These are phyloP conservation scores for Yueomyces sp. DNA, from an alignment of 805 yeast species.

Conservation along the genomic window DNA sequence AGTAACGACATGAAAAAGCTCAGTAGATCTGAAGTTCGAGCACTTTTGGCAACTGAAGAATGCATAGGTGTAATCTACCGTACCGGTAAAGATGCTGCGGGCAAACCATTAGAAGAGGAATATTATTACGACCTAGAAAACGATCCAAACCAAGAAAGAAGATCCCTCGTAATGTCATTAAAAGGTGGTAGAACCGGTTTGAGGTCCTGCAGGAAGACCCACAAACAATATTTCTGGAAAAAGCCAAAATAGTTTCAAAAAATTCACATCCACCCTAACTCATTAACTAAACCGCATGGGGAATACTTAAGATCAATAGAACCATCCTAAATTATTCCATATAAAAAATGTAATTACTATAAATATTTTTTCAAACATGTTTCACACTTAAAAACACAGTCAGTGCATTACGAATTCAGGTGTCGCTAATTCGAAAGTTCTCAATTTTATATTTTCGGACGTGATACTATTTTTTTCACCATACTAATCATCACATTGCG, in stretches of 20 bases:
- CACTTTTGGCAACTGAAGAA: conserved; percentile 28
- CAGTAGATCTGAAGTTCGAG: conserved; percentile 31
- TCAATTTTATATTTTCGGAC: no score
- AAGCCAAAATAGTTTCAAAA: conserved; percentile 24
- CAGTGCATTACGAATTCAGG: no score
- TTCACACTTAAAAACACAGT: no score
- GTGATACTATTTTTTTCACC: no score
- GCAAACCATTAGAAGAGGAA: conserved; percentile 86
- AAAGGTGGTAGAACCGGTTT: conserved; percentile 70
- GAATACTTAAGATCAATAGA: background rate
- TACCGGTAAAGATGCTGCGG: conserved; percentile 92
- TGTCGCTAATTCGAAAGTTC: no score
- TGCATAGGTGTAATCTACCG: conserved; percentile 85
- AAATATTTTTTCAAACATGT: no score
- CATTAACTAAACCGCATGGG: background rate
- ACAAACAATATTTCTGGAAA: conserved; percentile 56
- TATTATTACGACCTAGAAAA: conserved; percentile 80
- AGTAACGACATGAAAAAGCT: conserved; percentile 39
- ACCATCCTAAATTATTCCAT: conserved; percentile 1
- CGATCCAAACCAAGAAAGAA: conserved; percentile 62
- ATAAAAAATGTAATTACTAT: background rate
- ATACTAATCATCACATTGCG: no score
- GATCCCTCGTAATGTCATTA: conserved; percentile 52
- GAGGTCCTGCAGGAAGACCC: conserved; percentile 84
- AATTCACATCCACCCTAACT: background rate